phyloP scores from a whole-genome alignment of 495 filamentous ascomycete species.

The Pseudoneurospora amorphoporcata region DNA sequence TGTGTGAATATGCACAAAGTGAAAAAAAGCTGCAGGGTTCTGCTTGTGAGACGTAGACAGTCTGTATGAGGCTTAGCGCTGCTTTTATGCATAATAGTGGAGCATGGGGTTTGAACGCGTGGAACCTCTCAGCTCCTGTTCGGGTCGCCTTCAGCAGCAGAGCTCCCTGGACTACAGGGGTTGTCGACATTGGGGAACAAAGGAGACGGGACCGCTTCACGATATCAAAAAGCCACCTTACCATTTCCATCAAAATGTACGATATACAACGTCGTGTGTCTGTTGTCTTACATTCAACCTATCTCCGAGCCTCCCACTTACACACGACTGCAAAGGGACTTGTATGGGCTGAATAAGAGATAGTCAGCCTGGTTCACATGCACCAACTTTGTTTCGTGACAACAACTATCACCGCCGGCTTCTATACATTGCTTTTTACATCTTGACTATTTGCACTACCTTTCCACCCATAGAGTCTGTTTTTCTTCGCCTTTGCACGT shows the following conservation, averaged over 20 bases:
- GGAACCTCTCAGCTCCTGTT: background rate
- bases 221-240: background rate
- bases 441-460: background rate
- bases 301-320: background rate
- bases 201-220: background rate
- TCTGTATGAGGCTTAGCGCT: background rate
- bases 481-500: background rate
- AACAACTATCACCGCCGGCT: background rate
- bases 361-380: background rate
- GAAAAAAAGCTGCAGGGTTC: background rate
- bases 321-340: background rate
- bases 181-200: background rate
- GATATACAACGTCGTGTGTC: background rate
- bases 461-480: background rate
- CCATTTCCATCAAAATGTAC: background rate
- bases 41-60: background rate
- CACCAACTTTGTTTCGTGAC: background rate
- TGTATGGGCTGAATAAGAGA: background rate
- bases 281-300: background rate
- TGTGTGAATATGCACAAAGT: background rate
- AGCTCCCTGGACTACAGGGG: background rate
- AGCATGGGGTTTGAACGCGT: background rate
- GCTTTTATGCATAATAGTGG: background rate
- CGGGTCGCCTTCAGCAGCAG: background rate
- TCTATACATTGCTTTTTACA: background rate